Conservation (phyloP, 2,329 filamentous ascomycete species). For the Colletotrichum chrysophilum region DNA sequence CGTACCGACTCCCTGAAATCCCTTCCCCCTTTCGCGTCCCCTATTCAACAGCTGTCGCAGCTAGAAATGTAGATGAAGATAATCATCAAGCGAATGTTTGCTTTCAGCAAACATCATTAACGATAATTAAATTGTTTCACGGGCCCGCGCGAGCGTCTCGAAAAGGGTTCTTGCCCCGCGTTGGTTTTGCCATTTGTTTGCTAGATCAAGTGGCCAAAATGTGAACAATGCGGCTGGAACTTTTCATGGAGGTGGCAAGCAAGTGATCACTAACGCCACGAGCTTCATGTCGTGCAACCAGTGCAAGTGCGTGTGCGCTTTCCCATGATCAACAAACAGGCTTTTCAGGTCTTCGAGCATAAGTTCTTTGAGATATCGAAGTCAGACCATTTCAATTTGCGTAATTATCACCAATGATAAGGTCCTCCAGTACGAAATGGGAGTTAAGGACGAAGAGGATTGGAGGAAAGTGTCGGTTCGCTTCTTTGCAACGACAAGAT, state of each 20-base stretch:
- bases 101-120: neutral
- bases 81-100: neutral
- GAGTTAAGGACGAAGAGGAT: neutral
- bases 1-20: neutral
- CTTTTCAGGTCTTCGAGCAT: neutral
- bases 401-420: rapidly evolving
- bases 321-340: neutral
- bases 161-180: neutral
- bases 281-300: neutral
- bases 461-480: neutral
- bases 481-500: neutral
- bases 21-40: neutral
- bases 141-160: neutral
- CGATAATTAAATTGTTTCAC: neutral
- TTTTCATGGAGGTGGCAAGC: neutral
- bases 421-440: neutral
- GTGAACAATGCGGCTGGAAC: neutral
- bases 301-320: neutral
- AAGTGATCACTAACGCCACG: neutral
- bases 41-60: neutral
- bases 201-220: neutral
- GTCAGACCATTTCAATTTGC: neutral
- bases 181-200: neutral
- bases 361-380: neutral
- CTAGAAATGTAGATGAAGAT: neutral